These are phyloP conservation scores for Gastrolobium bilobum DNA, from an alignment of 306 rosid genomes.

Conservation along the genomic window DNA sequence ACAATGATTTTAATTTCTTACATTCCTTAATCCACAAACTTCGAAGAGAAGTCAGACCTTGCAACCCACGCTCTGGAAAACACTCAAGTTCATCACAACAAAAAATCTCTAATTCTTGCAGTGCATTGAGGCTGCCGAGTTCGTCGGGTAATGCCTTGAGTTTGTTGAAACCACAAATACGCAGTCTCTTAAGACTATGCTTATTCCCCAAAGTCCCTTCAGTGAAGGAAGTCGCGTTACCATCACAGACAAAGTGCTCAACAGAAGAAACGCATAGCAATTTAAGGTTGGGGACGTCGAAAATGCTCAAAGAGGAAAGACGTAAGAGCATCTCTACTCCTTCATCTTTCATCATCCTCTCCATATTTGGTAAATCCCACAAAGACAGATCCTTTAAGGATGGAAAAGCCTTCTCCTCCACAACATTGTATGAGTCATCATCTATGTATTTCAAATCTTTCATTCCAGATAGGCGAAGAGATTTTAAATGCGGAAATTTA, in stretches of 20 bases:
- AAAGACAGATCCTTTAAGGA: background rate
- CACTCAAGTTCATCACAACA: background rate
- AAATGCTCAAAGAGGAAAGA: background rate
- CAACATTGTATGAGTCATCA: background rate
- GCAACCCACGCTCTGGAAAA: background rate
- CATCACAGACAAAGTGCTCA: background rate
- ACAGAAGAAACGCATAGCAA: background rate
- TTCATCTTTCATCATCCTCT: background rate
- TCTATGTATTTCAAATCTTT: slow-evolving; percentile 13
- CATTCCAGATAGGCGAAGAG: background rate
- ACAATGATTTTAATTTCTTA: background rate
- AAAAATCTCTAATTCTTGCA: rapidly evolving
- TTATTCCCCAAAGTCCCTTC: background rate
- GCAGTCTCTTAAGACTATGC: background rate
- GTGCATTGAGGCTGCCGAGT: background rate
- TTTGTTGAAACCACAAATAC: rapidly evolving
- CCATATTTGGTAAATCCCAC: background rate
- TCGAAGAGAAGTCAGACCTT: slow-evolving; percentile 4
- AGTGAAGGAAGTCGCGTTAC: background rate
- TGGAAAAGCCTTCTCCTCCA: slow-evolving; percentile 10
- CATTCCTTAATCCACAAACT: too few relatives aligned
- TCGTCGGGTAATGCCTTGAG: background rate
- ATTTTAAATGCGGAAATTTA: background rate
- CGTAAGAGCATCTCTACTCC: slow-evolving; percentile 1
- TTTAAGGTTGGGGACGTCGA: background rate